These are phyloP conservation scores for Quercus parvula DNA, from an alignment of 306 rosid species.

Conservation along the genomic window DNA sequence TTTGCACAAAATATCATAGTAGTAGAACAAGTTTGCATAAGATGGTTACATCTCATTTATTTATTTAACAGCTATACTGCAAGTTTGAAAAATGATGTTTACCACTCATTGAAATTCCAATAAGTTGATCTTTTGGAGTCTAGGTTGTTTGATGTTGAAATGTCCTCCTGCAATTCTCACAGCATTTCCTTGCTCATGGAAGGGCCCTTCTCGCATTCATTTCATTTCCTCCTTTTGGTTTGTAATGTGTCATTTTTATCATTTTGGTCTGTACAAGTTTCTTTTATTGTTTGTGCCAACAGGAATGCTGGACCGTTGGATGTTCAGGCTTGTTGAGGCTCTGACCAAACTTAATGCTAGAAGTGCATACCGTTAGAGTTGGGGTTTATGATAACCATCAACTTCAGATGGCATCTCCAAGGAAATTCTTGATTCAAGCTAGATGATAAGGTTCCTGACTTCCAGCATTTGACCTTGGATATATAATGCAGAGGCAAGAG, in stretches of 20 bases:
- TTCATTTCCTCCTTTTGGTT: background rate
- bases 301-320: constrained; percentile 98
- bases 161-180: background rate
- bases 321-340: constrained; percentile 75
- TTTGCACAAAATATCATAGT: background rate
- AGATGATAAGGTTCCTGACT: background rate
- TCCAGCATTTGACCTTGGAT: constrained; percentile 11
- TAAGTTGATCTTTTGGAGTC: background rate
- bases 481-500: constrained; percentile 3
- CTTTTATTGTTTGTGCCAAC: constrained; percentile 12
- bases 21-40: no score
- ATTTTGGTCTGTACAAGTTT: background rate
- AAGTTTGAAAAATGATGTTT: background rate
- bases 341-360: constrained; percentile 64
- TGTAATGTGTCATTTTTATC: background rate
- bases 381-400: background rate
- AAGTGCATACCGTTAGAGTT: constrained; percentile 38
- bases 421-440: background rate
- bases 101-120: background rate
- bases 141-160: background rate
- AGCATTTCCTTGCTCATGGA: background rate
- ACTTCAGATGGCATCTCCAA: constrained; percentile 1
- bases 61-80: background rate
- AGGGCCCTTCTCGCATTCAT: background rate
- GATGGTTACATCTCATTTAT: no score